Base-by-base conservation (phyloP, 164 flowering plant genomes). In the Sextonia rubra region DNA sequence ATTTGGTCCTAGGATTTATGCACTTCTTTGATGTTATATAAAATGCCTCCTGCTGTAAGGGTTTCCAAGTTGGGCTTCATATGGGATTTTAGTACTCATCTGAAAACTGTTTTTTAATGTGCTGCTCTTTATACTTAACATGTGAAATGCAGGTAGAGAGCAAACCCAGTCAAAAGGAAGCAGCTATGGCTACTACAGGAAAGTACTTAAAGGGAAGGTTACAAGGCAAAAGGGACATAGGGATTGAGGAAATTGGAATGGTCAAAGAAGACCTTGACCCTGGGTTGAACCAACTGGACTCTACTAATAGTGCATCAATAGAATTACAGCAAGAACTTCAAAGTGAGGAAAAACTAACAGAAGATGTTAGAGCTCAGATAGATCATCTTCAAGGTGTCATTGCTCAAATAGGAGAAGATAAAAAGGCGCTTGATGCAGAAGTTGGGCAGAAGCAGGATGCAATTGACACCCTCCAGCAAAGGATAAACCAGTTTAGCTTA, bases 241-340 rank as follows among this genome's bases (percentile, higher is more conserved):
- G 77, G 56, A 56, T 55, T 25, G 77, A 75, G 67, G 74, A 71
- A 66, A 67, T 79, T 2, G 74, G 71, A 47, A 74, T 79, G 65
- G 84, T 77, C 18, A 81, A 74, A 70, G 85, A 82, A 70, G 89
- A 80, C 8, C 74, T 70, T 60, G 75, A 66, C 64, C 78, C 84
- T 76, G 70, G 83, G 60, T 65, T 76, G 12, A 76, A 69, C 67
- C 80, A 82, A 74, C 64, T 86, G 27, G 71, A 73, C 49, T 74
- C 85, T 37, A 84, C 86, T 60, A 80, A 81, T 56, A 66, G 64
- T 68, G 84, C 86, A 18, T 77, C 90, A 62, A 23, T 77, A 48
- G 77, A 80, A 64, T 74, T 93, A 32, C 90, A 83, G 47, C 75
- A 76, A 66, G 93, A 93, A 77, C 79, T 95, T 61, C 82, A 82